These are phyloP conservation scores for Thuja plicata DNA, from an alignment of 83 land plant species.

Conservation along the genomic window DNA sequence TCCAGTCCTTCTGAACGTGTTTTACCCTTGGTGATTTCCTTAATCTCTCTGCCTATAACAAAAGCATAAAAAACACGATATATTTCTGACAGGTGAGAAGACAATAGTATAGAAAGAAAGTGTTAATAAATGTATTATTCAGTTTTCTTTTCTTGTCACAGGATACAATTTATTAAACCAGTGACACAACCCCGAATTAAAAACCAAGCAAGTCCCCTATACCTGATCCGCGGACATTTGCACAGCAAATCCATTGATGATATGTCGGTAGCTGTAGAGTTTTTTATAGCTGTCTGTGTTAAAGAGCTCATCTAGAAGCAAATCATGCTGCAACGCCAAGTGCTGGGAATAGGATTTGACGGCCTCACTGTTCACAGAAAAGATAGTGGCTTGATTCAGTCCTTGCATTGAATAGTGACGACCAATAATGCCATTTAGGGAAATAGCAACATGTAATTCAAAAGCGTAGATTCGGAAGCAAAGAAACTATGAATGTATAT, in stretches of 20 bases:
- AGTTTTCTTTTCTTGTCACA: not conserved
- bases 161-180: not conserved
- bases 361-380: constrained; percentile 37
- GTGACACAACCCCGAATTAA: not conserved
- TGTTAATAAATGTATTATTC: not conserved
- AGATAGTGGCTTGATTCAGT: not conserved
- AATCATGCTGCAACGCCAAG: constrained; percentile 72
- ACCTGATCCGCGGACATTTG: constrained; percentile 80
- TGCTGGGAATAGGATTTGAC: constrained; percentile 54
- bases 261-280: constrained; percentile 82
- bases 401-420: not conserved
- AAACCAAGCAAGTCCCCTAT: not conserved
- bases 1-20: constrained; percentile 70
- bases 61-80: not conserved
- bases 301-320: constrained; percentile 63
- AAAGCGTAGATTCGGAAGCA: not conserved
- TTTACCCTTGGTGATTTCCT: constrained; percentile 54
- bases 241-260: constrained; percentile 83
- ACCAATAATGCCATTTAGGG: not conserved
- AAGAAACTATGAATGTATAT: not conserved
- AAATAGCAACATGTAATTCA: not conserved
- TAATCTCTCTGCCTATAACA: constrained; percentile 67
- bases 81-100: not conserved
- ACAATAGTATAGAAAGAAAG: not conserved
- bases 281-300: constrained; percentile 62